A percentile compares a stretch with the other conserved stretches of the same genome.
Conservation (phyloP, 768 basidiomycete genomes). For the Tricholoma terreum region DNA sequence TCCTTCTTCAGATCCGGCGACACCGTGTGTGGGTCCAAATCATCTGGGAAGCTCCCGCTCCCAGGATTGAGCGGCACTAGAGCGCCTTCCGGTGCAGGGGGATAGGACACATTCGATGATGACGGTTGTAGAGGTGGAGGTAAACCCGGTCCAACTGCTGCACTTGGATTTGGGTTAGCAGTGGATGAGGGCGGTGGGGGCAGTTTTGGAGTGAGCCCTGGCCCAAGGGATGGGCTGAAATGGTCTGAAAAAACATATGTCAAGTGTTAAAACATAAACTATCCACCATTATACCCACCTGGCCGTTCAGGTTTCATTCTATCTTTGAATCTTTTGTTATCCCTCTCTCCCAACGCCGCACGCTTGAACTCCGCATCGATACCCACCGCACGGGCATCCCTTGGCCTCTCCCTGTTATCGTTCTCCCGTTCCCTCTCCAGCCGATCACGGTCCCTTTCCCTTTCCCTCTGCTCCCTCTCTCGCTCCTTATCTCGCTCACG, state of each 20-base stretch:
- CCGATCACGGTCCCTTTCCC: conserved; percentile 39
- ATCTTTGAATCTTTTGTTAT: conserved; percentile 58
- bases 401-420: conserved; percentile 15
- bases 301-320: conserved; percentile 37
- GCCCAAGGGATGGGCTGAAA: conserved; percentile 36
- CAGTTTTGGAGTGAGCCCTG: conserved; percentile 37
- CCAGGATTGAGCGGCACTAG: conserved; percentile 18
- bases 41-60: conserved; percentile 43
- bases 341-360: conserved; percentile 47
- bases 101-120: conserved; percentile 10
- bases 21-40: conserved; percentile 34
- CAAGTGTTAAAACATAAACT: background rate
- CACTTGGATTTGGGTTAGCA: conserved; percentile 17
- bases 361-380: conserved; percentile 26
- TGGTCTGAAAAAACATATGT: conserved; percentile 24
- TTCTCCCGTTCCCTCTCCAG: conserved; percentile 25
- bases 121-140: conserved; percentile 30
- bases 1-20: conserved; percentile 65
- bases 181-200: conserved; percentile 30
- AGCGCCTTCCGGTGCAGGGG: conserved; percentile 9
- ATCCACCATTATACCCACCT: conserved; percentile 17
- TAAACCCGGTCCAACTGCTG: conserved; percentile 34
- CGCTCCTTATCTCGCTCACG: conserved; percentile 22
- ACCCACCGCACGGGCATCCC: conserved; percentile 9
- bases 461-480: conserved; percentile 20